These are phyloP conservation scores for Mucor indicus DNA, from an alignment of 371 early-diverging fungal species.

Conservation along the genomic window DNA sequence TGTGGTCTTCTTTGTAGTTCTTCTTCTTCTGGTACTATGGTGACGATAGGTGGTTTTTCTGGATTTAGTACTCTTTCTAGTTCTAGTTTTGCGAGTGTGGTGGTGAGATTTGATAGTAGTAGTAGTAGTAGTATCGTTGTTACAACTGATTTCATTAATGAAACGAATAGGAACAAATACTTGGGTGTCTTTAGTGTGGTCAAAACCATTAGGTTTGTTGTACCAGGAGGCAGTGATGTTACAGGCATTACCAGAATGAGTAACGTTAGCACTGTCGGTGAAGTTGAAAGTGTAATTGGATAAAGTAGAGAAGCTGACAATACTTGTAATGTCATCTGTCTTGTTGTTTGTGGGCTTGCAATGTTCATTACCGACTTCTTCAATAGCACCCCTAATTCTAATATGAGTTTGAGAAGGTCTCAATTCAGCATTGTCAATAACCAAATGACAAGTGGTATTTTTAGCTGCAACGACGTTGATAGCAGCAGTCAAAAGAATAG, in stretches of 20 bases:
- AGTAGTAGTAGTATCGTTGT: slow-evolving; percentile 6
- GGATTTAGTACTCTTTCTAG: slow-evolving; percentile 12
- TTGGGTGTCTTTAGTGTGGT: slow-evolving; percentile 1
- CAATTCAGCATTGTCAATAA: slow-evolving; percentile 12
- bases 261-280: background rate
- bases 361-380: background rate
- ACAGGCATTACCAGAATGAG: slow-evolving; percentile 16
- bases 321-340: slow-evolving; percentile 6
- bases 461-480: slow-evolving; percentile 4
- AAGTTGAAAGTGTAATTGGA: slow-evolving; percentile 6
- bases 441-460: slow-evolving; percentile 4
- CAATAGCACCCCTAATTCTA: slow-evolving; percentile 13
- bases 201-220: slow-evolving; percentile 5
- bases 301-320: slow-evolving; percentile 1
- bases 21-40: no score
- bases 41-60: slow-evolving; percentile 17
- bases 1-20: slow-evolving; percentile 10
- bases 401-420: slow-evolving; percentile 7
- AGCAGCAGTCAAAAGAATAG: slow-evolving; percentile 6
- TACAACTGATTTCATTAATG: slow-evolving; percentile 4
- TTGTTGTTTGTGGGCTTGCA: slow-evolving; percentile 6
- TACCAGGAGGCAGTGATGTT: slow-evolving; percentile 13
- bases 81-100: slow-evolving; percentile 11
- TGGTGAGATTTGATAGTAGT: background rate
- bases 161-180: slow-evolving; percentile 11